phyloP scores from a whole-genome alignment of 1,139 yeast genomes.

The Yamadazyma pseudoaaseri region DNA sequence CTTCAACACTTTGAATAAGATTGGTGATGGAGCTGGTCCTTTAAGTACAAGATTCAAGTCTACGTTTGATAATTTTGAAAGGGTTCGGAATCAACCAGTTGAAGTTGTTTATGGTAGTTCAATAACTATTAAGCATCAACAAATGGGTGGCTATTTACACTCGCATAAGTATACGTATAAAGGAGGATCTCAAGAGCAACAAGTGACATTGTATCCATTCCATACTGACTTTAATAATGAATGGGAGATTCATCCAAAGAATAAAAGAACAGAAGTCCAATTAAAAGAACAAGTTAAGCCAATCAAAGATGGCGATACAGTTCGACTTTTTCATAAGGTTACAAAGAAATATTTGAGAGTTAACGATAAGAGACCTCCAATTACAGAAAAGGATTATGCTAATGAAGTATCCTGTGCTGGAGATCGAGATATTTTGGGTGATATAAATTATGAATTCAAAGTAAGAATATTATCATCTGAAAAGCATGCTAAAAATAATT shows the following conservation, averaged over 20 bases:
- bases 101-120: constrained; percentile 64
- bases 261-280: constrained; percentile 29
- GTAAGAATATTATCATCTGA: constrained; percentile 33
- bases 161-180: constrained; percentile 58
- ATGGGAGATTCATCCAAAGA: constrained; percentile 60
- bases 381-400: constrained; percentile 78
- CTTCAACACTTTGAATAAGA: constrained; percentile 42
- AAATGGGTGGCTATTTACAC: constrained; percentile 64
- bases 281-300: constrained; percentile 30
- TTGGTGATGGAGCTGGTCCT: constrained; percentile 51
- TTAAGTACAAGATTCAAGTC: constrained; percentile 62
- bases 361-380: constrained; percentile 61
- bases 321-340: constrained; percentile 60
- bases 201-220: constrained; percentile 60
- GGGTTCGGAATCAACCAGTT: constrained; percentile 37
- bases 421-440: constrained; percentile 45
- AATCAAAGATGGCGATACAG: constrained; percentile 48
- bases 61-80: constrained; percentile 41
- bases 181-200: constrained; percentile 61
- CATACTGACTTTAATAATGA: constrained; percentile 56
- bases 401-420: constrained; percentile 71
- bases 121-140: constrained; percentile 63
- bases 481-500: constrained; percentile 26
- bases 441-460: constrained; percentile 53
- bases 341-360: constrained; percentile 64